Conservation (phyloP, 2,329 filamentous ascomycete genomes). For the Cryphonectria radicalis region DNA sequence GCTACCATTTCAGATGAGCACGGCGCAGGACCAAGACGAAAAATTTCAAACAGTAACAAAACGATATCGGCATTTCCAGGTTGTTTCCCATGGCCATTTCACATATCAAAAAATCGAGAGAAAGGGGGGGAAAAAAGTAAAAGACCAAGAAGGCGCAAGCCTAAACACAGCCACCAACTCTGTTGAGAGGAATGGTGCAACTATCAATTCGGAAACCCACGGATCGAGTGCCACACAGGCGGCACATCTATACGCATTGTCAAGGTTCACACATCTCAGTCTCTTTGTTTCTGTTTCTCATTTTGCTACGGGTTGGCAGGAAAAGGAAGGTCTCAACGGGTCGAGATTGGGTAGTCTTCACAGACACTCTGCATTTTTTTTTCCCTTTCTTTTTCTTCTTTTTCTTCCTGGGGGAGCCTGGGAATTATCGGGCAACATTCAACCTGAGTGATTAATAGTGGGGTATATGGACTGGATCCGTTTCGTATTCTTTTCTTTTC, state of each 20-base stretch:
- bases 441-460: conserved; percentile 12
- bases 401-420: background rate
- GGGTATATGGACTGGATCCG: conserved; percentile 23
- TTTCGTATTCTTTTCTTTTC: conserved; percentile 11
- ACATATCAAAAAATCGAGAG: background rate
- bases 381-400: background rate
- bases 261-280: background rate
- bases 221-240: background rate
- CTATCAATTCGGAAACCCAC: background rate
- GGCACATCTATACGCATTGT: background rate
- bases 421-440: background rate
- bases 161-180: background rate
- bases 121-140: background rate
- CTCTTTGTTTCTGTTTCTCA: conserved; percentile 4
- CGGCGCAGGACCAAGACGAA: conserved; percentile 12
- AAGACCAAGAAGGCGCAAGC: conserved; percentile 27
- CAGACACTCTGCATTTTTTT: background rate
- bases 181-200: background rate
- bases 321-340: background rate
- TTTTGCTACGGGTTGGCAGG: conserved; percentile 26
- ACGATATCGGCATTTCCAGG: background rate
- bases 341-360: conserved; percentile 19
- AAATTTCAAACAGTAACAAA: conserved; percentile 4
- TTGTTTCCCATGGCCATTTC: background rate
- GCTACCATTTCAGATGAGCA: conserved; percentile 2